These are phyloP conservation scores for Mimosa bimucronata DNA, from an alignment of 306 rosid genomes.

Conservation along the genomic window DNA sequence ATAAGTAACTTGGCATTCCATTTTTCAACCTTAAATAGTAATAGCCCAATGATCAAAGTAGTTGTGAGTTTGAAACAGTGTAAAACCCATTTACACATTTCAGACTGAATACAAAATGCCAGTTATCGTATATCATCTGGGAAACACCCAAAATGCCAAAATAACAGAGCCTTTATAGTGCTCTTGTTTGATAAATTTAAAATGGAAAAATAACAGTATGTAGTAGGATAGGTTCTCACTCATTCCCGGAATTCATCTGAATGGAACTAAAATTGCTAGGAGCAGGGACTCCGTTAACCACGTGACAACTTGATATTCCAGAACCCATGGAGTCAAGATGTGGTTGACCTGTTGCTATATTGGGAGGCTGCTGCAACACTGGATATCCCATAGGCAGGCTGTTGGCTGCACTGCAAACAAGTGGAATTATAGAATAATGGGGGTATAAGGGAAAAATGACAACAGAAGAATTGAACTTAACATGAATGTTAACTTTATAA, in stretches of 20 bases:
- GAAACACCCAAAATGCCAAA: neutral
- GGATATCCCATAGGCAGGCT: slow-evolving; percentile 88
- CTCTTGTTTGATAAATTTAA: neutral
- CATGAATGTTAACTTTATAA: neutral
- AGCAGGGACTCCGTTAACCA: slow-evolving; percentile 95
- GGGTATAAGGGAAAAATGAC: slow-evolving; percentile 21
- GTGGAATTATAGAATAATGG: slow-evolving; percentile 54
- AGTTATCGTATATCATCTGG: neutral
- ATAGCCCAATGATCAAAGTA: slow-evolving; percentile 16
- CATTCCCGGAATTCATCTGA: slow-evolving; percentile 75
- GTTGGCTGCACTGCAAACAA: slow-evolving; percentile 87
- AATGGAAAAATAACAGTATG: neutral
- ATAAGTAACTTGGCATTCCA: slow-evolving; percentile 17
- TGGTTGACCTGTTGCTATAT: slow-evolving; percentile 73
- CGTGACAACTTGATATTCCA: slow-evolving; percentile 82
- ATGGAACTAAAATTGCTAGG: slow-evolving; percentile 79
- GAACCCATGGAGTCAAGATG: slow-evolving; percentile 75
- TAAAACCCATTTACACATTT: slow-evolving; percentile 9
- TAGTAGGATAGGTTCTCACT: slow-evolving; percentile 57
- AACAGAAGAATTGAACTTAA: slow-evolving; percentile 28
- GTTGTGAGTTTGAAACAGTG: slow-evolving; percentile 10
- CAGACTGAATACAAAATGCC: slow-evolving; percentile 7
- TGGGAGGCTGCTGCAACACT: slow-evolving; percentile 73
- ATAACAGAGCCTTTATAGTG: slow-evolving; percentile 34
- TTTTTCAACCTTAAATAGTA: slow-evolving; percentile 17